Evolutionary conservation across 371 early-diverging fungal genomes (phyloP), one percentile per base, ranked within the genome.

Genomic region (Mucor mucedo): DNA sequence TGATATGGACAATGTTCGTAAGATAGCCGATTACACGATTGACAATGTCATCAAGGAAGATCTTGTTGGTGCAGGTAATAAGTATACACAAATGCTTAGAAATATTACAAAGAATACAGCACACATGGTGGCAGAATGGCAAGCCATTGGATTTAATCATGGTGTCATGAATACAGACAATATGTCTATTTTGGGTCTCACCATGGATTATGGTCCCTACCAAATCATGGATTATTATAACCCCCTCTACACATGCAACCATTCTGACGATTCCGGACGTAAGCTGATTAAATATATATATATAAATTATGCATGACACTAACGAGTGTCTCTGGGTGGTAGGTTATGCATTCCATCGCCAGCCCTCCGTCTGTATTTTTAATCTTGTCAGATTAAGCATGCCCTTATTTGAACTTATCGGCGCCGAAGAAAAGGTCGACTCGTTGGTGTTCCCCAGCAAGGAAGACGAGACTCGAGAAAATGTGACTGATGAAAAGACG

Each of bases 151-250:
- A 0, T 96, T 92, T 71, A 91, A 91, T 71, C 94, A 93, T 62
- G 95, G 95, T 13, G 93, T 93, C 0, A 86, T 96, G 88, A 95
- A 94, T 69, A 95, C 95, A 1, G 94, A 95, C 67, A 95, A 95
- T 60, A 93, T 95, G 93, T 93, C 93, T 2, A 75, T 94, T 1
- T 65, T 93, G 33, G 88, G 83, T 48, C 48, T 94, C 8, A 95
- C 97, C 3, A 78, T 95, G 42, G 95, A 97, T 67, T 95, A 92
- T 67, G 97, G 97, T 0, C 95, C 97, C 4, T 95, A 75, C 65
- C 93, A 88, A 49, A 93, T 95, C 64, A 66, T 96, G 65, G 94
- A 95, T 69, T 83, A 77, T 21, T 95, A 93, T 69, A 89, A 95
- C 42, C 93, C 96, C 1, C 66, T 56, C 14, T 88, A 88, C 66